Conservation (phyloP, 495 filamentous ascomycete species). For the Aspergillus cavernicola region DNA sequence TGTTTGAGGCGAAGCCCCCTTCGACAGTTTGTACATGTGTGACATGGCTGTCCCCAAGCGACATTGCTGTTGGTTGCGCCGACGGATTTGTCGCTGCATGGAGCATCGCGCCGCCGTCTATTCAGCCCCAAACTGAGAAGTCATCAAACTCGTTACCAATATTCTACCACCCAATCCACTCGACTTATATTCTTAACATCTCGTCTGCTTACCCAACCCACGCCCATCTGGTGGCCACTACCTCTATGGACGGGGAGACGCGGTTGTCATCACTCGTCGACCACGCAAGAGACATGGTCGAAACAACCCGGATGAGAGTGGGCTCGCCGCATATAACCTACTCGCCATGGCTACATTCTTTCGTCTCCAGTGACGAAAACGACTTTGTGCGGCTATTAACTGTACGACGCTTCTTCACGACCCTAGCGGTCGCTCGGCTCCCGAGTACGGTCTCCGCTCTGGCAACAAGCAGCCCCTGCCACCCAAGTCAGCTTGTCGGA, state of each 20-base stretch:
- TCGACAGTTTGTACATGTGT: conserved; percentile 56
- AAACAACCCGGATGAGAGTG: conserved; percentile 50
- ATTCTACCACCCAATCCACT: conserved; percentile 54
- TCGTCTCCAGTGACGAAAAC: conserved; percentile 55
- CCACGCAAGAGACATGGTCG: conserved; percentile 43
- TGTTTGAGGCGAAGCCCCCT: conserved; percentile 49
- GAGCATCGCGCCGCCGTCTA: conserved; percentile 39
- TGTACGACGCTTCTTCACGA: conserved; percentile 54
- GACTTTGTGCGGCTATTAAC: conserved; percentile 51
- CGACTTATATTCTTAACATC: conserved; percentile 58
- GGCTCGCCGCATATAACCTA: conserved; percentile 48
- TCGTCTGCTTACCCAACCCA: conserved; percentile 56
- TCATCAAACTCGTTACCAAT: conserved; percentile 38
- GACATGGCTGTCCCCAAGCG: conserved; percentile 58
- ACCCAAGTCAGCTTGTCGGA: conserved; percentile 53
- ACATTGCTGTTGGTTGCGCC: conserved; percentile 60
- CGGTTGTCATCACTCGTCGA: conserved; percentile 53
- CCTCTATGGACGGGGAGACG: conserved; percentile 57
- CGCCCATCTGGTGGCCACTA: conserved; percentile 52
- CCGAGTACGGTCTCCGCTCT: conserved; percentile 37
- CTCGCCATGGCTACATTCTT: conserved; percentile 52
- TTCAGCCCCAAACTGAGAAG: conserved; percentile 9
- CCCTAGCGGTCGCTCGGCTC: conserved; percentile 34
- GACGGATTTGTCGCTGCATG: conserved; percentile 59
- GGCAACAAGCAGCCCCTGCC: conserved; percentile 44